Percentiles rank a stretch among this genome's conserved stretches.
Conservation (phyloP, 2,329 filamentous ascomycete species). For the Diaporthe nobilis region DNA sequence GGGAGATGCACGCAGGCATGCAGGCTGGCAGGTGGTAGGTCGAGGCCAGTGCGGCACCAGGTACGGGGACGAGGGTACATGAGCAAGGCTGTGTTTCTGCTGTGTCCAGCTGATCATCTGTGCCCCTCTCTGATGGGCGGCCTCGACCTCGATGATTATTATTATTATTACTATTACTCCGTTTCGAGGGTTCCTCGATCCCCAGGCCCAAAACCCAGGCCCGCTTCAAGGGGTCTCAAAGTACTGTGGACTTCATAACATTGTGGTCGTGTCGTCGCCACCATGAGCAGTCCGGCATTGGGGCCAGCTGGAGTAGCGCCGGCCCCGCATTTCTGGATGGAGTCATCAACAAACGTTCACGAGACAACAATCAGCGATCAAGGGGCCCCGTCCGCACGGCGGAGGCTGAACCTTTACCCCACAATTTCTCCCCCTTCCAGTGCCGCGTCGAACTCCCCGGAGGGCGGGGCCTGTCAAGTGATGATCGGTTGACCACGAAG, state of each 20-base stretch:
- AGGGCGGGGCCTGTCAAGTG: constrained; percentile 9
- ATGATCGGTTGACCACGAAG: constrained; percentile 12
- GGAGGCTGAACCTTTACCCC: constrained; percentile 26
- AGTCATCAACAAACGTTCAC: constrained; percentile 12
- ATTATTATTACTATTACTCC: constrained; percentile 8
- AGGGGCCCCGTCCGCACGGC: not conserved
- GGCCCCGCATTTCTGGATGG: constrained; percentile 17
- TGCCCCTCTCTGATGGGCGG: constrained; percentile 17
- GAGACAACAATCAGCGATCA: not conserved
- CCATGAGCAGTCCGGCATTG: constrained; percentile 22
- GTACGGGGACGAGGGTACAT: not conserved
- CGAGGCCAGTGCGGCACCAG: not conserved
- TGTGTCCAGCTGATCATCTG: constrained; percentile 13
- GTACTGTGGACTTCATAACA: constrained; percentile 8
- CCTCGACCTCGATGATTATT: not conserved
- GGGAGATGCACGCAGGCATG: no score
- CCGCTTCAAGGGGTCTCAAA: not conserved
- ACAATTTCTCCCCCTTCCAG: constrained; percentile 21
- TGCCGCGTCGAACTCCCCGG: not conserved
- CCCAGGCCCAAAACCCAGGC: not conserved
- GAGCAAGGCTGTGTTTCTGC: constrained; percentile 25
- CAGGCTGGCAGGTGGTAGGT: not conserved
- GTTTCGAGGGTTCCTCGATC: constrained; percentile 21
- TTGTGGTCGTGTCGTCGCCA: constrained; percentile 12
- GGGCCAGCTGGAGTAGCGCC: constrained; percentile 23